Evolutionary conservation across 2,329 filamentous ascomycete genomes (phyloP).

Genomic region (Exutisphaerella laricina): DNA sequence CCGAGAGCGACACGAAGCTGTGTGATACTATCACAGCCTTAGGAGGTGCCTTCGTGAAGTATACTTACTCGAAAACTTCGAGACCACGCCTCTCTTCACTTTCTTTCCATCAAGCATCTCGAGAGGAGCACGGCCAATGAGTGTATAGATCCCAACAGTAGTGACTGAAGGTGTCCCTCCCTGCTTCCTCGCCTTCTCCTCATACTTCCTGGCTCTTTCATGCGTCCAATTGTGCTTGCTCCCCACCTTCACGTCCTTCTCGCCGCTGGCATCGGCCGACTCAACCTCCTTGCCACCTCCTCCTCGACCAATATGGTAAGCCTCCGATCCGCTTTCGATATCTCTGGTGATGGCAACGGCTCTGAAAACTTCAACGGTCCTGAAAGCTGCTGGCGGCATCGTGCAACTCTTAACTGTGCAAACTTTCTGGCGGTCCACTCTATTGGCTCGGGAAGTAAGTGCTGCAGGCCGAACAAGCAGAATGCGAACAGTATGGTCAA

Average conservation of each 20-base stretch:
- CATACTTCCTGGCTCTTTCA: neutral
- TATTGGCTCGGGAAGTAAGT: neutral
- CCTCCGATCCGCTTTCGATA: neutral
- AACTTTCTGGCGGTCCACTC: neutral
- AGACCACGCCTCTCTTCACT: neutral
- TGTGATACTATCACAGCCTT: too few species aligned
- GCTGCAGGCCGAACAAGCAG: neutral
- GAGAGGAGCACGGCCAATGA: neutral
- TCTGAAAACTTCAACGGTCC: conserved; percentile 1
- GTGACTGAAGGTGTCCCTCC: neutral
- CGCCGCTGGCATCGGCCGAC: neutral
- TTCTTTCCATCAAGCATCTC: neutral
- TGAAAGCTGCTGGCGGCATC: conserved; percentile 1
- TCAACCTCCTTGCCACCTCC: conserved; percentile 1
- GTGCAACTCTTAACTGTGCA: neutral
- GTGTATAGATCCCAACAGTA: neutral
- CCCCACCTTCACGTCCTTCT: neutral
- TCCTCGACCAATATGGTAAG: neutral
- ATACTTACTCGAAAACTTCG: conserved; percentile 2
- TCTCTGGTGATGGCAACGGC: conserved; percentile 1
- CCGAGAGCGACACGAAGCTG: too few species aligned
- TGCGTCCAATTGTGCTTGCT: neutral
- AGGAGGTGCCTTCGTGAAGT: too few species aligned
- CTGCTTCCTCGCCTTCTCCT: neutral
- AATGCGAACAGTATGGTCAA: neutral